Percentiles rank a stretch among this genome's conserved stretches.
Evolutionary conservation across 257 asterid species (phyloP).

Genomic region (Oldenlandia corymbosa): DNA sequence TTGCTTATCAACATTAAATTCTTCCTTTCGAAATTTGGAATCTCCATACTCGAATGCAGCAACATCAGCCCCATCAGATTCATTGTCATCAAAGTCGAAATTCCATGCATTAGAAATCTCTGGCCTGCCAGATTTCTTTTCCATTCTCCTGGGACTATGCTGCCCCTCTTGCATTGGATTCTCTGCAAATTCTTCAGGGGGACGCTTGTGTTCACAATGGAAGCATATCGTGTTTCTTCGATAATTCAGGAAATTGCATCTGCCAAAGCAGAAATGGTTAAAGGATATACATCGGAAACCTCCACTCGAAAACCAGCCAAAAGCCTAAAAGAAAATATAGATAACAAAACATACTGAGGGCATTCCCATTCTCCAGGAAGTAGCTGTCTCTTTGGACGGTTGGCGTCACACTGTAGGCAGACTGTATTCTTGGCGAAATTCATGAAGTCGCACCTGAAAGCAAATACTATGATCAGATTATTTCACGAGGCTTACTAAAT

Average conservation of each 20-base stretch:
- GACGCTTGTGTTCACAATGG: constrained; percentile 94
- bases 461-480: background rate
- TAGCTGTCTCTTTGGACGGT: constrained; percentile 93
- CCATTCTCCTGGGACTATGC: constrained; percentile 39
- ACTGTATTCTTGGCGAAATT: constrained; percentile 89
- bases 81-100: constrained; percentile 93
- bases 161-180: constrained; percentile 47
- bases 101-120: constrained; percentile 86
- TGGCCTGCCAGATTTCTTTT: constrained; percentile 38
- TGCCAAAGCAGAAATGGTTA: constrained; percentile 28
- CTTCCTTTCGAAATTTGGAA: constrained; percentile 47
- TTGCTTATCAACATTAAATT: constrained; percentile 35
- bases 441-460: constrained; percentile 89
- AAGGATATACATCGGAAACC: background rate
- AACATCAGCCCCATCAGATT: constrained; percentile 96
- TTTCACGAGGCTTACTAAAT: background rate
- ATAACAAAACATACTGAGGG: constrained; percentile 56
- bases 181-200: constrained; percentile 65
- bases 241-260: constrained; percentile 96
- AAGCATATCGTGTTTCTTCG: constrained; percentile 90
- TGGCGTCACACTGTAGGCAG: constrained; percentile 93
- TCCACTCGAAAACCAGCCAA: background rate
- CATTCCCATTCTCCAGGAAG: constrained; percentile 99
- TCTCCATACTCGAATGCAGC: constrained; percentile 94
- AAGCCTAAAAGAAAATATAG: constrained; percentile 3